Evolutionary conservation across 2,329 filamentous ascomycete genomes (phyloP).

Genomic region (Cryphonectria radicalis): DNA sequence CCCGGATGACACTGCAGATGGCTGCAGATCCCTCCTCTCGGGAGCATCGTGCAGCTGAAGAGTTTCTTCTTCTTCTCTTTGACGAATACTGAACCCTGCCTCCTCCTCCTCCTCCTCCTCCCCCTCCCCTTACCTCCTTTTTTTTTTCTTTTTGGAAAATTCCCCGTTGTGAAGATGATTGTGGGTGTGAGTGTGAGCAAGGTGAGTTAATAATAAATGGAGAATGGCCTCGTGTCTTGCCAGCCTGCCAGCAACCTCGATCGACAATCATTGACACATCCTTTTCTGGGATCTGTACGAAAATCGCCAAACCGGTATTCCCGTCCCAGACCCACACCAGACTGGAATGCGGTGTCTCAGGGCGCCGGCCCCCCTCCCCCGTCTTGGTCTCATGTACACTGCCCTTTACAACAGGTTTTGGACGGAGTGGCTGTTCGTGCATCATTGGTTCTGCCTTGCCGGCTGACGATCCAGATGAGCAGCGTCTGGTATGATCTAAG

Average conservation of each 20-base stretch:
- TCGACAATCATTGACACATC: conserved; percentile 1
- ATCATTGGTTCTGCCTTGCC: background rate
- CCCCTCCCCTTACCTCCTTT: background rate
- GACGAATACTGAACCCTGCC: background rate
- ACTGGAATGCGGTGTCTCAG: background rate
- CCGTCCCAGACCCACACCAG: background rate
- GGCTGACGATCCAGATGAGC: background rate
- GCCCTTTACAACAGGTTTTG: background rate
- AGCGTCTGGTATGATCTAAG: background rate
- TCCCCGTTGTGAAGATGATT: background rate
- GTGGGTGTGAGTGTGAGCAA: background rate
- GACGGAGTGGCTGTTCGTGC: background rate
- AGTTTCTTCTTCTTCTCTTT: background rate
- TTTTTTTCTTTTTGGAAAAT: background rate
- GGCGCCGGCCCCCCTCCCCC: too few species aligned
- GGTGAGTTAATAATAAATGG: background rate
- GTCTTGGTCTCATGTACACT: background rate
- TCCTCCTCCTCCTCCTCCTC: too few species aligned
- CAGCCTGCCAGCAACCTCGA: background rate
- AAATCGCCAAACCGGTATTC: background rate
- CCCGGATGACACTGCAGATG: background rate
- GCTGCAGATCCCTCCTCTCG: background rate
- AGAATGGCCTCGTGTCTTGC: background rate
- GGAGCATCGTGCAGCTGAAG: background rate
- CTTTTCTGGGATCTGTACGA: background rate